Evolutionary conservation across 345 rosid genomes (phyloP), one percentile per base, ranked within the genome.

Genomic region (Hibiscus mutabilis): DNA sequence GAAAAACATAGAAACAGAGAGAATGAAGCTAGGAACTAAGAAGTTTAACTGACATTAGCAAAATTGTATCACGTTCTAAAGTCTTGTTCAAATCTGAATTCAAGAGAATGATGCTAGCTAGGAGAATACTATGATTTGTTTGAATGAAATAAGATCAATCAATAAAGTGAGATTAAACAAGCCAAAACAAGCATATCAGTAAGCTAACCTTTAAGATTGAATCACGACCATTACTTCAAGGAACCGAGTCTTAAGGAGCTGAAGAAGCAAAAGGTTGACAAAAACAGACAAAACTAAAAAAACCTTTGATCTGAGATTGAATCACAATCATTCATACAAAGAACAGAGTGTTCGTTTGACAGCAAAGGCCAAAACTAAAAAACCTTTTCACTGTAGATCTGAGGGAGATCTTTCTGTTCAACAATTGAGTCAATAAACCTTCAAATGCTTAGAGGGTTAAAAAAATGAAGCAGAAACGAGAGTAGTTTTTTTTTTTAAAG

Each of bases 391-490:
- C n/a, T n/a, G n/a, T n/a, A n/a, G n/a, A n/a, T n/a, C n/a, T n/a
- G n/a, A n/a, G n/a, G n/a, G n/a, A n/a, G n/a, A n/a, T n/a, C n/a
- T n/a, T n/a, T n/a, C n/a, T n/a, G n/a, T n/a, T n/a, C n/a, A n/a
- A n/a, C n/a, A n/a, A n/a, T n/a, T n/a, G n/a, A n/a, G n/a, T n/a
- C n/a, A n/a, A n/a, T n/a, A n/a, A 71, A 56, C 70, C 75, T 80
- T 84, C 80, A 79, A 49, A 82, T 72, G 81, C 56, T 68, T n/a
- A n/a, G n/a, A n/a, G n/a, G n/a, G n/a, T n/a, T n/a, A n/a, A n/a
- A n/a, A n/a, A n/a, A 73, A 73, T 67, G 68, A n/a, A n/a, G n/a
- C n/a, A 79, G 70, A 63, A 61, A 68, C 14, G 10, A n/a, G n/a
- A n/a, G n/a, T n/a, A n/a, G 1, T 40, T 63, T 63, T 63, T 40